phyloP scores from a whole-genome alignment of 352 stramenopile genomes.

The Globisporangium paddicum region DNA sequence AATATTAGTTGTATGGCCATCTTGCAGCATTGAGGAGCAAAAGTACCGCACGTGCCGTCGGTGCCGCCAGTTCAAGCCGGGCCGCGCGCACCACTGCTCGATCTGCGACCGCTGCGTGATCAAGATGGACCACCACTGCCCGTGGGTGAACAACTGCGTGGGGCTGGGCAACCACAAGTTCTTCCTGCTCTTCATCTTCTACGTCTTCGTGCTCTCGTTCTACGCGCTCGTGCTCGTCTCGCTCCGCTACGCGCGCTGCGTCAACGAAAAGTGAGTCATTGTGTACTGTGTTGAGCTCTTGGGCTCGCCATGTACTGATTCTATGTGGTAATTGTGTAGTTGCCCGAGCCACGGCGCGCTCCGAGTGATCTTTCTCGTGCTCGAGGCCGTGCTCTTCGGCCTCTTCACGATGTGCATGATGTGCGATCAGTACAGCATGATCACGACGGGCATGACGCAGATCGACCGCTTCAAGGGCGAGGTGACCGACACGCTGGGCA shows the following conservation, averaged over 20 bases:
- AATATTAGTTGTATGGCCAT: slow-evolving; percentile 5
- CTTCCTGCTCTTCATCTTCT: slow-evolving; percentile 89
- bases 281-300: too few species aligned
- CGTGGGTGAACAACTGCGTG: slow-evolving; percentile 99
- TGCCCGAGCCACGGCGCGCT: slow-evolving; percentile 73
- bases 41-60: slow-evolving; percentile 81
- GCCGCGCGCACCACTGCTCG: slow-evolving; percentile 95
- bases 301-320: too few species aligned
- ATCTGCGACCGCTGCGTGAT: slow-evolving; percentile 95
- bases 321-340: slow-evolving; percentile 29
- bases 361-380: slow-evolving; percentile 79
- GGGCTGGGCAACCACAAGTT: slow-evolving; percentile 99
- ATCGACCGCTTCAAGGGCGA: slow-evolving; percentile 97
- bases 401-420: slow-evolving; percentile 99
- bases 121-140: slow-evolving; percentile 99
- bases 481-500: slow-evolving; percentile 55
- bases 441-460: slow-evolving; percentile 94
- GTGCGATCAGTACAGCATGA: slow-evolving; percentile 97
- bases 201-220: slow-evolving; percentile 92
- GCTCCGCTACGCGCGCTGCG: slow-evolving; percentile 84
- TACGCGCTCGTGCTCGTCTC: slow-evolving; percentile 94
- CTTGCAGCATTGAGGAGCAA: slow-evolving; percentile 68
- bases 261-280: slow-evolving; percentile 69
- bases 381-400: slow-evolving; percentile 94
- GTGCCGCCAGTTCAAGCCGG: slow-evolving; percentile 96